A percentile compares a stretch with the other conserved stretches of the same genome.
These are phyloP conservation scores for Globisporangium spiculum DNA, from an alignment of 352 stramenopile species.

Conservation along the genomic window DNA sequence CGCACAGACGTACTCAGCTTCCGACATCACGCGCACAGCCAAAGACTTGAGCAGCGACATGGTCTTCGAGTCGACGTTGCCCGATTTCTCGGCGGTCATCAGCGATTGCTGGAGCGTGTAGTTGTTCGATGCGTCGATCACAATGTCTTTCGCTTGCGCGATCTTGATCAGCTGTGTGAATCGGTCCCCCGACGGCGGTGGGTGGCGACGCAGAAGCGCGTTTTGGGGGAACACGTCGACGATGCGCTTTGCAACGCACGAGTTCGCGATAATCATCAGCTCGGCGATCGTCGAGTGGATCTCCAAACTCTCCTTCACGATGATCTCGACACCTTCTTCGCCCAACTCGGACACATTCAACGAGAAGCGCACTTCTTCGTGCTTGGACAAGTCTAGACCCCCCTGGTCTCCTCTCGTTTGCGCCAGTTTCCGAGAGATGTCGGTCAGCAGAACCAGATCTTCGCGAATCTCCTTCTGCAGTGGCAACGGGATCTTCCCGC, in stretches of 20 bases:
- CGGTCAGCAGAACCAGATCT: slow-evolving; percentile 58
- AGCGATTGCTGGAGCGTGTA: slow-evolving; percentile 82
- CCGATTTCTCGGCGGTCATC: slow-evolving; percentile 46
- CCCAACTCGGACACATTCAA: slow-evolving; percentile 69
- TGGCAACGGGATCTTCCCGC: slow-evolving; percentile 51
- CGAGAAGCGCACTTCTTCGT: slow-evolving; percentile 85
- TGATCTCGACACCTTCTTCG: slow-evolving; percentile 80
- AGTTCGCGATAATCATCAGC: slow-evolving; percentile 94
- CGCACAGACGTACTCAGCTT: slow-evolving; percentile 92
- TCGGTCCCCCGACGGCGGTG: slow-evolving; percentile 65
- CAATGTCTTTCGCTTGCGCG: slow-evolving; percentile 62
- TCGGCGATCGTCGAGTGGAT: slow-evolving; percentile 93
- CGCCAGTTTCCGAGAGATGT: slow-evolving; percentile 61
- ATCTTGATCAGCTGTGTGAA: slow-evolving; percentile 77
- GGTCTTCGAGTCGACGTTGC: slow-evolving; percentile 70
- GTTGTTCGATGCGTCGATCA: slow-evolving; percentile 78
- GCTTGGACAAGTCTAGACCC: slow-evolving; percentile 74
- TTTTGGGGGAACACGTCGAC: slow-evolving; percentile 74
- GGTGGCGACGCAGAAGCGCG: slow-evolving; percentile 87
- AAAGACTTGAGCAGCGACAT: slow-evolving; percentile 92
- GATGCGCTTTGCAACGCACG: slow-evolving; percentile 84
- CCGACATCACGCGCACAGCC: slow-evolving; percentile 92
- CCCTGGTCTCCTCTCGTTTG: slow-evolving; percentile 61
- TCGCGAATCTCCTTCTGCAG: slow-evolving; percentile 53
- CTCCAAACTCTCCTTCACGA: slow-evolving; percentile 89